These are phyloP conservation scores for Angophora floribunda DNA, from an alignment of 345 rosid genomes.

Conservation along the genomic window DNA sequence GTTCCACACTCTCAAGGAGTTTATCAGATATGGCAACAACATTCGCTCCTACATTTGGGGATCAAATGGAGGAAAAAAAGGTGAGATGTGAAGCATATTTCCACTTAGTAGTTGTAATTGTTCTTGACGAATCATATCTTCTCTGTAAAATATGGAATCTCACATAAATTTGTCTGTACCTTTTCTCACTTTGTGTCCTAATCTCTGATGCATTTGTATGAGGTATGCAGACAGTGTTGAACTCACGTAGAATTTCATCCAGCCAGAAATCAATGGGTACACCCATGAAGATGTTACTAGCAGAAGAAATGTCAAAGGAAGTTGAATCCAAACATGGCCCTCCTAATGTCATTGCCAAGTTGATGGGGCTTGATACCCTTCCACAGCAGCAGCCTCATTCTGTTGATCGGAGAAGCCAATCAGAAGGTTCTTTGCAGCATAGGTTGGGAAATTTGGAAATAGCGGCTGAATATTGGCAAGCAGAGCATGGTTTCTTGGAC, in stretches of 20 bases:
- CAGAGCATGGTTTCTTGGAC: constrained; percentile 31
- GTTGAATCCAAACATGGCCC: constrained; percentile 38
- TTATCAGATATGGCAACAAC: constrained; percentile 57
- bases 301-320: constrained; percentile 82
- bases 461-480: constrained; percentile 33
- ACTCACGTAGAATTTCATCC: constrained; percentile 49
- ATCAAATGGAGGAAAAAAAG: constrained; percentile 54
- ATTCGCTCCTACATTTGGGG: constrained; percentile 30
- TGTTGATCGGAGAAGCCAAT: constrained; percentile 34
- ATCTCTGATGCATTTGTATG: background rate
- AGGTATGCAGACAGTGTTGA: constrained; percentile 42
- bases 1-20: constrained; percentile 61
- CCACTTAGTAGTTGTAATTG: background rate
- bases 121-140: background rate
- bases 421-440: constrained; percentile 43
- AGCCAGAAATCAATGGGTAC: constrained; percentile 48
- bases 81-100: constrained; percentile 16
- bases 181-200: background rate
- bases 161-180: background rate
- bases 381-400: constrained; percentile 46
- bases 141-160: background rate
- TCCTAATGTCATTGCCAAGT: constrained; percentile 83
- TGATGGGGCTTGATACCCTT: constrained; percentile 93
- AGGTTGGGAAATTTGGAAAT: constrained; percentile 41
- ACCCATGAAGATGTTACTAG: constrained; percentile 79